Percentiles rank a stretch among this genome's conserved stretches.
phyloP scores from a whole-genome alignment of 2,329 filamentous ascomycete species.

The Xylaria hypoxylon region DNA sequence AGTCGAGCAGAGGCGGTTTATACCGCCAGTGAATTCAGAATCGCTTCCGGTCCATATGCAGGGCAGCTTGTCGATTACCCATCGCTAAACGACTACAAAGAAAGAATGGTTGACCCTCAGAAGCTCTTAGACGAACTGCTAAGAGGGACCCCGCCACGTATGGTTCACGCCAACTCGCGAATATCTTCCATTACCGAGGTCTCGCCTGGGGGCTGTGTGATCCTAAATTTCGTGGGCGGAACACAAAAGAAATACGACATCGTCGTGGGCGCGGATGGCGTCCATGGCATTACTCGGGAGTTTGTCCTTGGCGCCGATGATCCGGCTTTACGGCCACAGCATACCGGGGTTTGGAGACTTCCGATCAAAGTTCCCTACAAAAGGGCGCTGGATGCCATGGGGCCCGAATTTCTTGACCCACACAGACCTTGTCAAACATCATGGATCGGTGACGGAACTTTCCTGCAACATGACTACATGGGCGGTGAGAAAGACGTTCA shows the following conservation, averaged over 20 bases:
- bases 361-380: constrained; percentile 45
- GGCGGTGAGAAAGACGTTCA: constrained; percentile 47
- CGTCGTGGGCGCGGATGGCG: constrained; percentile 48
- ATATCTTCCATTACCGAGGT: constrained; percentile 44
- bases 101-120: constrained; percentile 46
- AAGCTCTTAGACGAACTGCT: constrained; percentile 47
- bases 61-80: constrained; percentile 41
- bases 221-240: constrained; percentile 46
- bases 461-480: constrained; percentile 45
- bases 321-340: constrained; percentile 37
- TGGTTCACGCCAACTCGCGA: constrained; percentile 45
- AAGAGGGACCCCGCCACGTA: constrained; percentile 42
- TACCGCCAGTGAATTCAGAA: constrained; percentile 36
- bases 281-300: constrained; percentile 42
- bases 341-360: constrained; percentile 48
- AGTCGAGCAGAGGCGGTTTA: constrained; percentile 46
- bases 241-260: constrained; percentile 48
- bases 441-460: constrained; percentile 49
- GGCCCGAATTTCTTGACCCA: constrained; percentile 44
- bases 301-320: constrained; percentile 45
- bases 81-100: constrained; percentile 23
- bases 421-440: constrained; percentile 41
- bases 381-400: constrained; percentile 46
- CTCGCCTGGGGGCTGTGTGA: constrained; percentile 34
- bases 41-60: constrained; percentile 42